These are phyloP conservation scores for Rhizomucor pusillus DNA, from an alignment of 371 early-diverging fungal genomes.

Conservation along the genomic window DNA sequence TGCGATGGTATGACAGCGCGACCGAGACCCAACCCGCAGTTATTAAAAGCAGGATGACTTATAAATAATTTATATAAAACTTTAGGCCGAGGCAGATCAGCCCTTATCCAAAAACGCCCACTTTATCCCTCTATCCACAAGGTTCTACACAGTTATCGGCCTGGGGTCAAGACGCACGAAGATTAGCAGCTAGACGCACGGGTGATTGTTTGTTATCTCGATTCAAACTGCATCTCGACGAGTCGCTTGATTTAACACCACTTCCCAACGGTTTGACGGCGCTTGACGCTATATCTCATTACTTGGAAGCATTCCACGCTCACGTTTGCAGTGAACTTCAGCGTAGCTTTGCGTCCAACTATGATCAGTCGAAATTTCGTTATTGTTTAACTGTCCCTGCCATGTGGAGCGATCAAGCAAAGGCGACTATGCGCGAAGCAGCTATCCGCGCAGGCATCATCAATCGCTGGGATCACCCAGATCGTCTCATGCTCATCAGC, in stretches of 20 bases:
- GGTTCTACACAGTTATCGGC: constrained; percentile 46
- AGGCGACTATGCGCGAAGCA: constrained; percentile 58
- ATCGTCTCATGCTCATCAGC: constrained; percentile 52
- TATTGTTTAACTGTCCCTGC: constrained; percentile 63
- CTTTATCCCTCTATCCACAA: constrained; percentile 42
- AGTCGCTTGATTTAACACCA: constrained; percentile 46
- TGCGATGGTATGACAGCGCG: constrained; percentile 27
- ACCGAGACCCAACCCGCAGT: too few species aligned
- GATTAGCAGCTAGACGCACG: constrained; percentile 51
- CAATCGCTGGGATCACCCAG: constrained; percentile 46
- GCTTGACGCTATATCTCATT: constrained; percentile 56
- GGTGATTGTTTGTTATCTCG: constrained; percentile 48
- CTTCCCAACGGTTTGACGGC: constrained; percentile 51
- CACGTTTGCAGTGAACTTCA: constrained; percentile 54
- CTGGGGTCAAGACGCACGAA: constrained; percentile 61
- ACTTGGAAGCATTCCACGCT: constrained; percentile 46
- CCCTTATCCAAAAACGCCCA: constrained; percentile 51
- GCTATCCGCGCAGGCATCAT: constrained; percentile 57
- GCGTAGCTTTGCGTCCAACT: constrained; percentile 48
- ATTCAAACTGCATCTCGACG: constrained; percentile 60
- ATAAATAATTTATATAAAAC: too few species aligned
- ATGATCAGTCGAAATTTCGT: constrained; percentile 44
- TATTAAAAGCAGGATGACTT: too few species aligned
- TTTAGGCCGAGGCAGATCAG: constrained; percentile 48
- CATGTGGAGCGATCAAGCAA: constrained; percentile 66